Evolutionary conservation across 225 moss, liverwort and hornwort genomes (phyloP).

Genomic region (Anthoceros angustus): DNA sequence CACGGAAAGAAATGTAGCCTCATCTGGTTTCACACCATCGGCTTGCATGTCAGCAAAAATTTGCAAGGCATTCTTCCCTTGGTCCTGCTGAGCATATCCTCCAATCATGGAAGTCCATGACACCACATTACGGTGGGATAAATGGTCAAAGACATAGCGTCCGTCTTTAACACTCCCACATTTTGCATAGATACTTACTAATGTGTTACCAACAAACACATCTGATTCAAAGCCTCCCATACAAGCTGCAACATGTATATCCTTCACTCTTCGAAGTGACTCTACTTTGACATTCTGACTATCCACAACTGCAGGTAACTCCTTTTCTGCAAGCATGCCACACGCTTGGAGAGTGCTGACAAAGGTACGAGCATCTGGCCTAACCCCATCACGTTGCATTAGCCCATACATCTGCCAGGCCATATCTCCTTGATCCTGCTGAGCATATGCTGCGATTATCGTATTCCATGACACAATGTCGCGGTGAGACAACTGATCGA

Average conservation of each 20-base stretch:
- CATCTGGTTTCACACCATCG: background rate
- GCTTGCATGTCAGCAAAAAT: background rate
- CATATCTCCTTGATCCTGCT: background rate
- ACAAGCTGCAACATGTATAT: too few relatives aligned
- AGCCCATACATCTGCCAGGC: background rate
- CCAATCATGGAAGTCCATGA: background rate
- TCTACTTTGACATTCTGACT: too few relatives aligned
- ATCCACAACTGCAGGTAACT: too few relatives aligned
- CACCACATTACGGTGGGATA: background rate
- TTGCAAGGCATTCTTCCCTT: background rate
- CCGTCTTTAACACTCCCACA: background rate
- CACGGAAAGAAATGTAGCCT: background rate
- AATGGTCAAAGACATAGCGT: background rate
- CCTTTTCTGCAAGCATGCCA: too few relatives aligned
- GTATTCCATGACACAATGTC: background rate
- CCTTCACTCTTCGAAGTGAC: too few relatives aligned
- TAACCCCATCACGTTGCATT: background rate
- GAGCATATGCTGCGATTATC: background rate
- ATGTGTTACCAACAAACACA: too few relatives aligned
- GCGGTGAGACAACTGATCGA: background rate
- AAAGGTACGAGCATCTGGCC: background rate
- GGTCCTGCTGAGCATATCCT: slow-evolving; percentile 1
- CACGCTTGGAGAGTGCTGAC: background rate
- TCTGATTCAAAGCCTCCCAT: too few relatives aligned
- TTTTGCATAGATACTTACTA: background rate